These are phyloP conservation scores for Danielozyma ontarioensis DNA, from an alignment of 805 yeast genomes.

Conservation along the genomic window DNA sequence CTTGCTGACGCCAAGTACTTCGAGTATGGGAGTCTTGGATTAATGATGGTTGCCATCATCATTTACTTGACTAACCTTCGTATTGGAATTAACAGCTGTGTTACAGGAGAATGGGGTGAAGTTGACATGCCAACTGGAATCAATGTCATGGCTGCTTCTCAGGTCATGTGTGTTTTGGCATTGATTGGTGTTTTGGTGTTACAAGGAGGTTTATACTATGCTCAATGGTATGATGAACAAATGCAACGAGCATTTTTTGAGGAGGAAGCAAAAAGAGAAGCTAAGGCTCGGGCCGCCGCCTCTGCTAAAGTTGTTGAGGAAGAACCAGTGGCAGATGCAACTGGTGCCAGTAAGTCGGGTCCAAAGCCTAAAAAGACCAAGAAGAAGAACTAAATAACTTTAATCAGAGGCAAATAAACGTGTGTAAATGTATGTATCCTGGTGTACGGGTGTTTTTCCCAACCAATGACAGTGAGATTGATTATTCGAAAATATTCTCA, in stretches of 20 bases:
- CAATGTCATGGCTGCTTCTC: conserved; percentile 88
- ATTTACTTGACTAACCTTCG: conserved; percentile 83
- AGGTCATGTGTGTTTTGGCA: conserved; percentile 65
- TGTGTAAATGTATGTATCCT: too few relatives aligned
- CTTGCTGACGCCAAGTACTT: conserved; percentile 76
- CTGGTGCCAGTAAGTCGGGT: conserved; percentile 5
- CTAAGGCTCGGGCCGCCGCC: conserved; percentile 7
- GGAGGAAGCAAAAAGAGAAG: conserved; percentile 19
- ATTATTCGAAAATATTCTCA: too few relatives aligned
- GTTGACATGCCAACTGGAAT: conserved; percentile 82
- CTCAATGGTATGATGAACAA: conserved; percentile 52
- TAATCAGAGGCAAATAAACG: too few relatives aligned
- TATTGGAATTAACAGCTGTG: conserved; percentile 68
- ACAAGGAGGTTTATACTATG: conserved; percentile 88
- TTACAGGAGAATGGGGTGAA: conserved; percentile 86
- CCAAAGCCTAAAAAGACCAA: conserved; percentile 3
- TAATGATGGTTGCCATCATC: conserved; percentile 66
- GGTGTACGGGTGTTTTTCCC: too few relatives aligned
- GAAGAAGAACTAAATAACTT: neutral
- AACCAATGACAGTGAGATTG: too few relatives aligned
- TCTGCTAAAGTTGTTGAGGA: conserved; percentile 2
- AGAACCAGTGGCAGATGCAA: conserved; percentile 6
- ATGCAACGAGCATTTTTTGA: conserved; percentile 27
- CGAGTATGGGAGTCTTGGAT: conserved; percentile 83
- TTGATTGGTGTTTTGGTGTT: conserved; percentile 75